Evolutionary conservation across 139 green algal genomes (phyloP), one percentile per base, ranked within the genome.

Genomic region (Tetradesmus obliquus): DNA sequence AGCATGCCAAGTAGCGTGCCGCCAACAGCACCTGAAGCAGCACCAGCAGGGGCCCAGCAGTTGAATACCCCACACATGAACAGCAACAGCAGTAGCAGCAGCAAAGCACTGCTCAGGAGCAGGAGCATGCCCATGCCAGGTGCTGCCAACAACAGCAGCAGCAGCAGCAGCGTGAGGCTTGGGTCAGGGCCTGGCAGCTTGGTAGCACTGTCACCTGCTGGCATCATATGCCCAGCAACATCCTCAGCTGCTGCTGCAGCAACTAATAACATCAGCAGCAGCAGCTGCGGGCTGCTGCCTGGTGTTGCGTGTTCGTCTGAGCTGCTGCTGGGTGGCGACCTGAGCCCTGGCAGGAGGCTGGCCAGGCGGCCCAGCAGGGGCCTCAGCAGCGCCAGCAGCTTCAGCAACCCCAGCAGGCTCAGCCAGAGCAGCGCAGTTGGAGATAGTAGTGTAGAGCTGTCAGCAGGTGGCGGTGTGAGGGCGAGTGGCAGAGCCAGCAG

Each of bases 341-440:
- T 69, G 20, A 87, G 53, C 45, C 19, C 5, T 4, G 22, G 32
- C 0, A 79, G 55, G 20, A 10, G 51, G 55, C 22, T 24, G 58
- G 51, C 12, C 3, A 81, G 62, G 24, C 13, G 45, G 4, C 20
- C n/a, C 4, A 24, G 54, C 60, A 85, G 87, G 20, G 22, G 69
- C 5, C 55, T 74, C 53, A 85, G 74, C 32, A 83, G 13, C 20
- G 53, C 5, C 17, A 90, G 69, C 71, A 79, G 55, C 54, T 24
- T 76, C 55, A 72, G 55, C 55, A 86, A 91, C 45, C 88, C 88
- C 15, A 91, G 88, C 79, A 71, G 88, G 32, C 79, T 91, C 3
- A 91, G 88, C 55, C 88, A 91, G 10, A 91, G 22, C 79, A 91
- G 88, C 24, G 88, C 55, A 58, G 88, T 54, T 55, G 72, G 19